Evolutionary conservation across 495 filamentous ascomycete genomes (phyloP), one percentile per base, ranked within the genome.

Genomic region (Penicillium odoratum): DNA sequence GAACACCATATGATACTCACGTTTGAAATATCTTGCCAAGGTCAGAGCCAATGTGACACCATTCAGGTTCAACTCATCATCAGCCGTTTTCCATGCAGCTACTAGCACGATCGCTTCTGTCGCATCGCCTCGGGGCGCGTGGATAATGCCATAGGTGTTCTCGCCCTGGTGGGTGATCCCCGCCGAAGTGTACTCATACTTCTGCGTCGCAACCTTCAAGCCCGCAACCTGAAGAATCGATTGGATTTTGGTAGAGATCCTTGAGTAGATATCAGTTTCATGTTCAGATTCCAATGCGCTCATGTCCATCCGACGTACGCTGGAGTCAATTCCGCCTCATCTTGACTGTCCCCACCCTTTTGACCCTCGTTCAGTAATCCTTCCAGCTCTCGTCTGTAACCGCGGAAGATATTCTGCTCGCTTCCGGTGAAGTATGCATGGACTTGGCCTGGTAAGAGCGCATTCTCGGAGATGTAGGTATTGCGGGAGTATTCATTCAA

Each of bases 391-490:
- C 89, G 85, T 64, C 89, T 87, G 69, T 96, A 98, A 6, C 92
- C 95, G 8, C 93, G 83, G 73, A 98, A 97, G 57, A 98, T 82
- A 67, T 97, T 88, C 74, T 97, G 92, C 66, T 98, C 94, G 69
- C 90, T 95, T 25, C 94, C 93, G 3, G 89, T 87, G 65, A 98
- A 98, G 69, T 98, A 98, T 0, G 95, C 96, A 73, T 98, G 92
- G 11, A 98, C 94, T 67, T 98, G 94, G 15, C 93, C 94, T 0
- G 94, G 94, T 16, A 98, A 79, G 8, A 98, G 85, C 16, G 94
- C 94, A 72, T 98, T 98, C 70, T 98, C 94, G 51, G 93, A 97
- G 62, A 98, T 94, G 74, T 98, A 98, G 10, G 94, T 98, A 46
- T 83, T 78, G 59, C 95, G 86, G 51, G 92, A 96, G 78, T 98